A percentile compares a stretch with the other conserved stretches of the same genome.
Conservation (phyloP, 768 basidiomycete species). For the Boletus fagicola region DNA sequence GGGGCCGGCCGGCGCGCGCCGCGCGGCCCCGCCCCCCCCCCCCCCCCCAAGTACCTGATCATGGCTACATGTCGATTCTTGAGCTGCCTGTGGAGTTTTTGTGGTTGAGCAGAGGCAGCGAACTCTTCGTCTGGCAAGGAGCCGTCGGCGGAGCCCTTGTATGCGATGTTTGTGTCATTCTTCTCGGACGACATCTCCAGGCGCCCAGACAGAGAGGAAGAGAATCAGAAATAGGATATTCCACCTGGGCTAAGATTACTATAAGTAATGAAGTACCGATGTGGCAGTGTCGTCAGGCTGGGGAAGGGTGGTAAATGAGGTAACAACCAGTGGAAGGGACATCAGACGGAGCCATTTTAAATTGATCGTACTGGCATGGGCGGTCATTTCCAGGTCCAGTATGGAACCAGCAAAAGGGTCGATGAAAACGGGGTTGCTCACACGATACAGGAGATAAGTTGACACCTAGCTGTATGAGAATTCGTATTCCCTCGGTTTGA, state of each 20-base stretch:
- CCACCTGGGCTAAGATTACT: neutral
- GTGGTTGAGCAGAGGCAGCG: neutral
- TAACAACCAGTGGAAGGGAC: neutral
- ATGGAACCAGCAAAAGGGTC: neutral
- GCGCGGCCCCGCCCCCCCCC: no score
- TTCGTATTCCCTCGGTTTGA: neutral
- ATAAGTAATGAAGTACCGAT: neutral
- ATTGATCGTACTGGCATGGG: neutral
- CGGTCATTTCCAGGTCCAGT: neutral
- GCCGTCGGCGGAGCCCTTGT: constrained; percentile 8
- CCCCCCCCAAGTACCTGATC: no score
- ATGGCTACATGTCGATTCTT: constrained; percentile 81
- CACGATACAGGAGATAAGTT: neutral
- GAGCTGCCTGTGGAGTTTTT: constrained; percentile 53
- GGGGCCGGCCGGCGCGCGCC: no score
- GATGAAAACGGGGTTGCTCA: neutral
- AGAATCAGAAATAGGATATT: neutral
- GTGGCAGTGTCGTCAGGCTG: constrained; percentile 2
- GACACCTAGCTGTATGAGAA: neutral
- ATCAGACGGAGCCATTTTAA: neutral
- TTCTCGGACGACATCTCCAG: constrained; percentile 25
- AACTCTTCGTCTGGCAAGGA: constrained; percentile 28
- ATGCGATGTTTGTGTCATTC: neutral
- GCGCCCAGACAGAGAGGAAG: neutral
- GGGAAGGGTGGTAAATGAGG: neutral